phyloP scores from a whole-genome alignment of 78 protist species.

The Dictyostelium purpureum region DNA sequence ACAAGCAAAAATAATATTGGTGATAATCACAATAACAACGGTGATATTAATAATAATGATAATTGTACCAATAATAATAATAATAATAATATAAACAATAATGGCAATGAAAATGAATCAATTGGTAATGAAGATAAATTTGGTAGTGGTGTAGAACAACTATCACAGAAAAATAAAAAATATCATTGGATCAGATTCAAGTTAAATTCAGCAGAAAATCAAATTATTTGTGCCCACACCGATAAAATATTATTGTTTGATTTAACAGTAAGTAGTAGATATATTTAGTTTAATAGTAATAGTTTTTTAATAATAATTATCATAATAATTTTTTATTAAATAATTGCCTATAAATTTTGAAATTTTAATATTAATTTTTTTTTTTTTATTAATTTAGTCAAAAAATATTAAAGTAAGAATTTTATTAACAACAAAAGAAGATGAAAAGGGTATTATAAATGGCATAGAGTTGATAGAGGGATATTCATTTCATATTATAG shows the following conservation, averaged over 20 bases:
- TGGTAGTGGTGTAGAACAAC: conserved; percentile 16
- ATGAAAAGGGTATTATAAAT: background rate
- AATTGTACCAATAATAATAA: background rate
- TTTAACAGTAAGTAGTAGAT: no score
- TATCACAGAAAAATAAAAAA: background rate
- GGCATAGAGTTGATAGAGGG: background rate
- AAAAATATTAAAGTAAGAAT: background rate
- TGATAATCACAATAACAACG: background rate
- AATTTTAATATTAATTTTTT: no score
- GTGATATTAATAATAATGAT: background rate
- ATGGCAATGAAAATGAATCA: no score
- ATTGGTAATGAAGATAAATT: background rate
- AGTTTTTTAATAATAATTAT: no score
- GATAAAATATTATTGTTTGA: background rate
- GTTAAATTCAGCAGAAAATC: background rate
- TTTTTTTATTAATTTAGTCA: no score
- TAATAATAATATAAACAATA: background rate
- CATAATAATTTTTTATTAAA: no score
- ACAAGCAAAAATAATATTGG: no score
- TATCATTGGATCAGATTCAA: conserved; percentile 6
- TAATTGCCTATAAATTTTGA: no score
- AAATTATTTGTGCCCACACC: background rate
- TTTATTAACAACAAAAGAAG: background rate
- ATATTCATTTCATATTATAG: background rate
- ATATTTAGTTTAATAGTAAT: no score